Evolutionary conservation across 345 rosid species (phyloP).

Genomic region (Carallia pectinifolia): DNA sequence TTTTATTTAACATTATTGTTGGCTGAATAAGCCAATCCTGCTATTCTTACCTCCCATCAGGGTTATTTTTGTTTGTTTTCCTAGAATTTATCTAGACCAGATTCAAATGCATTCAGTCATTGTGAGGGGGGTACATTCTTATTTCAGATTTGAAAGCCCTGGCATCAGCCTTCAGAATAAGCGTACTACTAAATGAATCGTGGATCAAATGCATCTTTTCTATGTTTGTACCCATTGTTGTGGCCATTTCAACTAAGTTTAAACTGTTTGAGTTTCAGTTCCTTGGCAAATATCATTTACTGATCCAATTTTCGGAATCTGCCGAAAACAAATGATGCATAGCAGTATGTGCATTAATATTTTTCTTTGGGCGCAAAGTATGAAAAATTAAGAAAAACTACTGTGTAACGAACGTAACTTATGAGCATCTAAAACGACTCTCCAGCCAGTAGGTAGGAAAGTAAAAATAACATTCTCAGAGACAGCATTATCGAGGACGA

Average conservation of each 20-base stretch:
- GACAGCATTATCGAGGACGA: too few relatives aligned
- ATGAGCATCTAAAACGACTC: too few relatives aligned
- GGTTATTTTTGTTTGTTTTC: neutral
- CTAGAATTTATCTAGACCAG: neutral
- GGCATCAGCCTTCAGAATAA: neutral
- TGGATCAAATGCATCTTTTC: neutral
- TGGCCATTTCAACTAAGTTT: neutral
- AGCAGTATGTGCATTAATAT: too few relatives aligned
- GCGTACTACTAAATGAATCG: neutral
- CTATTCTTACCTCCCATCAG: neutral
- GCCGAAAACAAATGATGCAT: too few relatives aligned
- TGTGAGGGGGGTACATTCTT: neutral
- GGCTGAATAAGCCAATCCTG: constrained; percentile 5
- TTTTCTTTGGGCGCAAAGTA: too few relatives aligned
- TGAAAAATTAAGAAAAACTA: too few relatives aligned
- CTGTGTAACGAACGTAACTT: too few relatives aligned
- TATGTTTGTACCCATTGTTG: neutral
- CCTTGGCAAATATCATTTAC: neutral
- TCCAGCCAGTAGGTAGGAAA: too few relatives aligned
- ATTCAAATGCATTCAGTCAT: neutral
- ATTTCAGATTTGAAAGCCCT: neutral
- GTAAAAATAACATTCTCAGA: too few relatives aligned
- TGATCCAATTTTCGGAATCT: too few relatives aligned
- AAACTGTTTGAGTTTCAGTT: neutral
- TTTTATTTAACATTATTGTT: neutral